Base-by-base conservation (phyloP, 805 yeast genomes). In the Metschnikowia henanensis region DNA sequence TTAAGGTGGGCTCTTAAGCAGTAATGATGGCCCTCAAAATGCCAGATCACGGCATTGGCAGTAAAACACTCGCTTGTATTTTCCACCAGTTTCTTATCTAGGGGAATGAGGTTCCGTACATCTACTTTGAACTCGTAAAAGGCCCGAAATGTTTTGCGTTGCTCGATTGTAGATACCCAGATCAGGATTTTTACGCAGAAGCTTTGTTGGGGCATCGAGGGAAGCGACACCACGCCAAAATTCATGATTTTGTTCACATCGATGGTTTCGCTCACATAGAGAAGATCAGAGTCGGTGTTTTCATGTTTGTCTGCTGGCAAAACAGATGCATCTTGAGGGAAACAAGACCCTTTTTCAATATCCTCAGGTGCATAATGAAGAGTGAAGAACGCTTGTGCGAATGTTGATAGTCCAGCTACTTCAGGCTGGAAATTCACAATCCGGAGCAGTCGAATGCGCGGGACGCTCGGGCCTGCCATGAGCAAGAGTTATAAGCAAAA, bases 211-310 rank as follows among this genome's bases (percentile, higher is more conserved):
- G 43, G 41, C 8, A 43, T 12, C 4, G 33, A 39, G 1, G 72
- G 72, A 4, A 69, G 35, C 10, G 57, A 38, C 3, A 67, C 40
- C 8, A 49, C 52, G n/a, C 59, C 56, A 41, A 66, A 69, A 31
- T 55, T 49, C 10, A 69, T 69, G 32, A 52, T 53, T 54, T 55
- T 39, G 40, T 48, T 52, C 13, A 44, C 39, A 5, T 31, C 25
- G 1, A 56, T 45, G 5, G 63, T 53, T 45, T 68, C 74, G 45
- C 72, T 67, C 22, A 69, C 56, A 44, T 66, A 66, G 3, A 66
- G 37, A 37, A 65, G 50, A 25, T 43, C 46, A 13, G 16, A 6
- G 7, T 2, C 13, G 30, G 9, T 6, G 13, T 12, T n/a, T 6
- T 9, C 3, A 9, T 3, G 17, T 3, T 28, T 15, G 15, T 28